phyloP scores from a whole-genome alignment of 75 land plant species.

The Pseudotsuga menziesii region DNA sequence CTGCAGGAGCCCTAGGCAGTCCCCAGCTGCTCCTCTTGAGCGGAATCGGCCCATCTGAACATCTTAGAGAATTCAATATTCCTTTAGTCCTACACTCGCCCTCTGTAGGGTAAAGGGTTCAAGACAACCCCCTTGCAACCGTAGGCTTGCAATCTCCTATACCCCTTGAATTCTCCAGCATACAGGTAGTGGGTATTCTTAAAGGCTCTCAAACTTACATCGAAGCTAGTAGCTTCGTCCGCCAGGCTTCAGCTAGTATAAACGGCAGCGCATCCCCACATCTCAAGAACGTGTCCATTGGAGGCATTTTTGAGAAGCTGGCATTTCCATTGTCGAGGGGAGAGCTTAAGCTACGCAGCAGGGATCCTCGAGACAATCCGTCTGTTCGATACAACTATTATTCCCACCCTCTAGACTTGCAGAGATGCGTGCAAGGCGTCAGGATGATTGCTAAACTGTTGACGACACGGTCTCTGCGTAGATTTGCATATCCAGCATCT shows the following conservation, averaged over 20 bases:
- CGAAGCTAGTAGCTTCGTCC: neutral
- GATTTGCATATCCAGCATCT: slow-evolving; percentile 2
- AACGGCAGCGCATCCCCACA: neutral
- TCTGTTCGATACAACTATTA: slow-evolving; percentile 12
- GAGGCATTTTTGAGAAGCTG: slow-evolving; percentile 6
- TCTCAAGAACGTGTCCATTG: neutral
- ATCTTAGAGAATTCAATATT: slow-evolving; percentile 17
- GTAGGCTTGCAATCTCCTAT: slow-evolving; percentile 19
- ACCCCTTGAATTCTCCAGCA: slow-evolving; percentile 20
- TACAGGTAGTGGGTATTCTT: slow-evolving; percentile 25
- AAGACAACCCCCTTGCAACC: slow-evolving; percentile 32
- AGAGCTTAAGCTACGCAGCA: neutral
- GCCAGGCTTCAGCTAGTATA: neutral
- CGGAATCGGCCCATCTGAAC: slow-evolving; percentile 29
- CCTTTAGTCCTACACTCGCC: slow-evolving; percentile 16
- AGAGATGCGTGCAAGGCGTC: slow-evolving; percentile 11
- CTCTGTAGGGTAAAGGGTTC: slow-evolving; percentile 25
- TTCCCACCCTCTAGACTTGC: slow-evolving; percentile 11
- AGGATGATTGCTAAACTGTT: slow-evolving; percentile 15
- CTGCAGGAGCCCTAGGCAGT: slow-evolving; percentile 33
- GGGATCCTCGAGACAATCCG: slow-evolving; percentile 15
- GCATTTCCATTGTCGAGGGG: slow-evolving; percentile 8
- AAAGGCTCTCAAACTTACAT: neutral
- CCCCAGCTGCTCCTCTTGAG: slow-evolving; percentile 39
- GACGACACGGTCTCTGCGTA: slow-evolving; percentile 19